phyloP scores from a whole-genome alignment of 441 rosid species.

The Francoa sonchifolia region DNA sequence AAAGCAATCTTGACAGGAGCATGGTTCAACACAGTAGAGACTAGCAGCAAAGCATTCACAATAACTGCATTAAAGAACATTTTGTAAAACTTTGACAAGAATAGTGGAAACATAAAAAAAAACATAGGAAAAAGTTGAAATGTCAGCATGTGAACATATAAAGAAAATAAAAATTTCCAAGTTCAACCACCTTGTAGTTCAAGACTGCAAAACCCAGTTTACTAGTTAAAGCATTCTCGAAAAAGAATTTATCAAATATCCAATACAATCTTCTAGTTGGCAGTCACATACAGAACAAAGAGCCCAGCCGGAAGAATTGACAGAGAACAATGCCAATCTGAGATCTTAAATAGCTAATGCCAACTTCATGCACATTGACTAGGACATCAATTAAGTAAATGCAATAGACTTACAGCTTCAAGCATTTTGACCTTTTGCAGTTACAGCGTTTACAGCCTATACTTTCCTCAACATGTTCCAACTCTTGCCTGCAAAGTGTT shows the following conservation, averaged over 20 bases:
- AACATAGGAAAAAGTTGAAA: background rate
- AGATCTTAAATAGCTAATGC: background rate
- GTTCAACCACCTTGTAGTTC: too few species aligned
- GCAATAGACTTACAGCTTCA: slow-evolving; percentile 35
- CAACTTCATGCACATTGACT: background rate
- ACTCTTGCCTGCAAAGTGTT: background rate
- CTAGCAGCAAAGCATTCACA: slow-evolving; percentile 71
- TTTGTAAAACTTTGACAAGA: too few species aligned
- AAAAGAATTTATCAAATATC: too few species aligned
- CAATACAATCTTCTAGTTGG: too few species aligned
- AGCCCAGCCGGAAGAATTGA: too few species aligned
- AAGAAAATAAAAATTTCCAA: too few species aligned
- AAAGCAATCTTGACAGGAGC: slow-evolving; percentile 51
- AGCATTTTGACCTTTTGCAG: slow-evolving; percentile 33
- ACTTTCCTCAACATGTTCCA: background rate
- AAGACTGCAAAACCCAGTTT: too few species aligned
- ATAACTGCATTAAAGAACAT: slow-evolving; percentile 28
- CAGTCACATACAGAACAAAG: too few species aligned
- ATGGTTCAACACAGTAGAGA: slow-evolving; percentile 39
- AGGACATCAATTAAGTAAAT: background rate
- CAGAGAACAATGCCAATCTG: background rate
- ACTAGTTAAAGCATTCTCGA: too few species aligned
- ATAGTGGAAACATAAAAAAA: background rate
- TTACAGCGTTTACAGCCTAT: slow-evolving; percentile 31
- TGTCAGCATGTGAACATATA: too few species aligned